phyloP scores from a whole-genome alignment of 768 basidiomycete species.

The Cystobasidium tubakii region DNA sequence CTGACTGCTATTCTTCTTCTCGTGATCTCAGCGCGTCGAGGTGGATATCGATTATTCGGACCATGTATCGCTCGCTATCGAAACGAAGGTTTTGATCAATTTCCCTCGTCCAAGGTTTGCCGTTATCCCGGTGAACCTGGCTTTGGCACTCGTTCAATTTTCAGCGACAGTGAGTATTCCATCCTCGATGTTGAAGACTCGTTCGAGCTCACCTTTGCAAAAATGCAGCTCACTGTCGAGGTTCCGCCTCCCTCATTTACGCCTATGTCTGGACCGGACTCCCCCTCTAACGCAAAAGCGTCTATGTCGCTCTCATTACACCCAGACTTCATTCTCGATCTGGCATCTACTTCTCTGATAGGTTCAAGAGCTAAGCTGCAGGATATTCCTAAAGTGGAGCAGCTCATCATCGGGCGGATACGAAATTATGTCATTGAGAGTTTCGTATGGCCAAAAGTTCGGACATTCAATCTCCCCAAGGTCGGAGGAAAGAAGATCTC shows the following conservation, averaged over 20 bases:
- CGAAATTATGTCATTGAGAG: constrained; percentile 56
- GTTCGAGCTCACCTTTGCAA: constrained; percentile 33
- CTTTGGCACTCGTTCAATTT: constrained; percentile 80
- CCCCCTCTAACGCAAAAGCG: constrained; percentile 54
- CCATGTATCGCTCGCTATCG: constrained; percentile 61
- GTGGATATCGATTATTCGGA: constrained; percentile 81
- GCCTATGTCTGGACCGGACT: constrained; percentile 49
- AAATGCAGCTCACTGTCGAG: constrained; percentile 32
- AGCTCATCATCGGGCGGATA: constrained; percentile 81
- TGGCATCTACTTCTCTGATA: constrained; percentile 83
- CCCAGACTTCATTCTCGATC: constrained; percentile 76
- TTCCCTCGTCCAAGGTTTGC: constrained; percentile 53
- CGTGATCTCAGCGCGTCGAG: constrained; percentile 67
- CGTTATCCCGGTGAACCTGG: constrained; percentile 60
- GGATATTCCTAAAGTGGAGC: constrained; percentile 94
- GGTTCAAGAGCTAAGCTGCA: constrained; percentile 95
- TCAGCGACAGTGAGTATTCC: constrained; percentile 65
- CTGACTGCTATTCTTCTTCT: neutral
- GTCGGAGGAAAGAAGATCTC: neutral
- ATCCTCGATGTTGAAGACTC: constrained; percentile 55
- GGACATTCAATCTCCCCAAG: constrained; percentile 38
- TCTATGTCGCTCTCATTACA: constrained; percentile 70
- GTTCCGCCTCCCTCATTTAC: constrained; percentile 10
- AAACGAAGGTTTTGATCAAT: constrained; percentile 52
- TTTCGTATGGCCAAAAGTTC: constrained; percentile 55